Conservation (phyloP, 1,284 basidiomycete genomes). For the Pseudozyma tsukubaensis region DNA sequence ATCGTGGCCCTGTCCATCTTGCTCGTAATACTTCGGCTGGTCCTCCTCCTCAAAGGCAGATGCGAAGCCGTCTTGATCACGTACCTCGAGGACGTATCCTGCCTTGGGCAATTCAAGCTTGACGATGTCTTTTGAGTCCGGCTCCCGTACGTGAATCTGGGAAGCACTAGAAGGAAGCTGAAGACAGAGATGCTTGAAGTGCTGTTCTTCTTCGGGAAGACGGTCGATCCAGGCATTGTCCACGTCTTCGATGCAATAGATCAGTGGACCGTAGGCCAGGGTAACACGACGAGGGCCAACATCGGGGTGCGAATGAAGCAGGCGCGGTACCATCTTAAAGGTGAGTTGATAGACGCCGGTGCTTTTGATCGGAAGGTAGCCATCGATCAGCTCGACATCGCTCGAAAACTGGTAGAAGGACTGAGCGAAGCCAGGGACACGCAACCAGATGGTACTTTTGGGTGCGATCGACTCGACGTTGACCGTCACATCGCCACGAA, state of each 20-base stretch:
- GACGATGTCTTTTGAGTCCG: conserved; percentile 6
- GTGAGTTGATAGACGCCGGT: conserved; percentile 10
- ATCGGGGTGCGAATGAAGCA: conserved; percentile 26
- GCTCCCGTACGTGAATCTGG: background rate
- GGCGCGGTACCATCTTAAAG: conserved; percentile 14
- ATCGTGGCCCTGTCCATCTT: conserved; percentile 14
- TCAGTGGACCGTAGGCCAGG: conserved; percentile 19
- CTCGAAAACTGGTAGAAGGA: conserved; percentile 12
- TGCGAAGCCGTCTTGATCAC: conserved; percentile 7
- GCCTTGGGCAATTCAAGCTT: conserved; percentile 7
- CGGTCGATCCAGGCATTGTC: conserved; percentile 32
- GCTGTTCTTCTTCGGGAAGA: conserved; percentile 27
- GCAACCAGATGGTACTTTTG: conserved; percentile 17
- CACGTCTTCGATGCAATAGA: conserved; percentile 38
- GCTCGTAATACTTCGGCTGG: conserved; percentile 14
- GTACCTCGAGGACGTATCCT: conserved; percentile 19
- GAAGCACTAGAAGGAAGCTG: background rate
- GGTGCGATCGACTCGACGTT: conserved; percentile 7
- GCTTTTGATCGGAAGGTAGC: conserved; percentile 11
- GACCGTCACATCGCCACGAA: conserved; percentile 9
- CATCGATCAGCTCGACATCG: background rate
- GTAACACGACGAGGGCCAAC: conserved; percentile 16
- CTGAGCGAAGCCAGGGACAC: conserved; percentile 28
- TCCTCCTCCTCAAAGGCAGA: conserved; percentile 22
- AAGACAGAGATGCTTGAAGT: conserved; percentile 33